Evolutionary conservation across 73 alveolate species (phyloP), one percentile per base, ranked within the genome.

Genomic region (Paramecium caudatum): DNA sequence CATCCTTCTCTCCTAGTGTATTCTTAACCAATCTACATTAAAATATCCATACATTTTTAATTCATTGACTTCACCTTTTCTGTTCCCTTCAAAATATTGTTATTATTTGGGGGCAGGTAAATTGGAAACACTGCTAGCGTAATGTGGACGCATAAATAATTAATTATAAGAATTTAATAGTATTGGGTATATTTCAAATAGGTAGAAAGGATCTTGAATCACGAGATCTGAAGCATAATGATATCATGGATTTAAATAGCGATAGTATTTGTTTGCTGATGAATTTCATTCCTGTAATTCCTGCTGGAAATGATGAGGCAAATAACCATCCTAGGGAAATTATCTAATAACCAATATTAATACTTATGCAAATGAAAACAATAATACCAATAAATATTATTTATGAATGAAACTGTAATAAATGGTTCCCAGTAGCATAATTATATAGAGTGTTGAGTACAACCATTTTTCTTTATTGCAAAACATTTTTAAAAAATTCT

Each of bases 61-160:
- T 90, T 97, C 99, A 82, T 94, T 96, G 5, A 97, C 99, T 93
- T 97, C 99, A 17, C 99, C 99, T 61, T 97, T 97, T 88, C 96
- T 94, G 81, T 96, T 97, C 69, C 96, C 99, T 34, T 96, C 99
- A 80, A 97, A 97, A 95, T 95, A 97, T 82, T 97, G 94, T 48
- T 96, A 95, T 3, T 93, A 91, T 45, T 96, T 97, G 70, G 98
- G 96, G 12, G 94, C 95, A 39, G 87, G 87, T 8, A 82, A 36
- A n/a, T 82, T 41, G 6, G 91, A 90, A 33, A 47, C 47, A 8
- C 48, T 12, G 32, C 70, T 48, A 5, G 90, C 91, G 83, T 61
- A 46, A 81, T 46, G 61, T 62, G 91, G 63, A 81, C 55, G 32
- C 90, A 80, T 86, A 50, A 84, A 50, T 80, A 30, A 55, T 61